Evolutionary conservation across 352 stramenopile genomes (phyloP).

Genomic region (Heterotrichella gracilis): DNA sequence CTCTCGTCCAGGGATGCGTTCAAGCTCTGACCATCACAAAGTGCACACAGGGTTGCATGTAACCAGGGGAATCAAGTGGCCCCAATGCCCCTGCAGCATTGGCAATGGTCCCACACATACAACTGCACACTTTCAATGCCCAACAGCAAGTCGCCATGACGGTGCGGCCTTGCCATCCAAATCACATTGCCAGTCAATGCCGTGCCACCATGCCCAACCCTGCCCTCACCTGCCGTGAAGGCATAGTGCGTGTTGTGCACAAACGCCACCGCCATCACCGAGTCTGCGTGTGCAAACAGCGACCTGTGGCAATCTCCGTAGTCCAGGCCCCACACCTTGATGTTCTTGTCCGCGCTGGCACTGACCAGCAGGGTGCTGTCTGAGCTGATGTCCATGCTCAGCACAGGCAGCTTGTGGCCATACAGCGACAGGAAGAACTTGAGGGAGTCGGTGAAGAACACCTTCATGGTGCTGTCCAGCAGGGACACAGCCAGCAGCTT

Average conservation of each 20-base stretch:
- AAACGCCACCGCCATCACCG: constrained; percentile 75
- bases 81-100: too few species aligned
- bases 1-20: too few species aligned
- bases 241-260: constrained; percentile 82
- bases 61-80: too few species aligned
- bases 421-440: constrained; percentile 97
- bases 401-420: constrained; percentile 85
- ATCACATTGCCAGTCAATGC: too few species aligned
- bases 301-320: constrained; percentile 97
- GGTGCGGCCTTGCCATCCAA: too few species aligned
- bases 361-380: constrained; percentile 85
- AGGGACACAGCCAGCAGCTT: constrained; percentile 49
- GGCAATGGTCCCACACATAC: too few species aligned
- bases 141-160: too few species aligned
- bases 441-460: constrained; percentile 95
- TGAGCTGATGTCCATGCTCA: constrained; percentile 78
- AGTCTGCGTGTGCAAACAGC: constrained; percentile 86
- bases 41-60: too few species aligned
- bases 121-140: too few species aligned
- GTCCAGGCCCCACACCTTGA: constrained; percentile 96
- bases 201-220: too few species aligned
- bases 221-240: constrained; percentile 69
- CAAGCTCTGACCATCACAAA: too few species aligned
- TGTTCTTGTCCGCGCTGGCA: constrained; percentile 83
- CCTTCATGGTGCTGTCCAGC: constrained; percentile 84